These are phyloP conservation scores for Populus hybrid DNA, from an alignment of 441 rosid species.

Conservation along the genomic window DNA sequence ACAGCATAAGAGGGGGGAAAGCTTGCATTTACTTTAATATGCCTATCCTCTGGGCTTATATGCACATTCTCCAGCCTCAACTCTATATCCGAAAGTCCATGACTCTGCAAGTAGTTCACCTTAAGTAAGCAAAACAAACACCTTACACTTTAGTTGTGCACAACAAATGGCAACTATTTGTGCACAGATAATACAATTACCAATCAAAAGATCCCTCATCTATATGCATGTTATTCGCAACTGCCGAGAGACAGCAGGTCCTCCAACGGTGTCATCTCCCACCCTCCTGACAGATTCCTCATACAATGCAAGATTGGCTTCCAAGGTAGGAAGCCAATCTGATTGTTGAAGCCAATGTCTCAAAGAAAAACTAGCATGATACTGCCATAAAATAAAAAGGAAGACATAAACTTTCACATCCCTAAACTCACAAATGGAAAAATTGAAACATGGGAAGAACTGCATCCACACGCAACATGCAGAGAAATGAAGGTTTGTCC, in stretches of 20 bases:
- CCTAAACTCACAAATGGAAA: not conserved
- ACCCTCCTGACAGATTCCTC: constrained; percentile 84
- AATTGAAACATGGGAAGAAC: not conserved
- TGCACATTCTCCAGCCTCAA: constrained; percentile 34
- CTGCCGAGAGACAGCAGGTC: constrained; percentile 89
- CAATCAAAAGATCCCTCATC: constrained; percentile 92
- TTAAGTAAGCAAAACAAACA: constrained; percentile 24
- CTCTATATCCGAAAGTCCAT: constrained; percentile 94
- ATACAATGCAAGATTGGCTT: constrained; percentile 91
- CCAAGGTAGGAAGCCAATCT: constrained; percentile 94
- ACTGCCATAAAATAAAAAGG: constrained; percentile 37
- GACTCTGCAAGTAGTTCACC: constrained; percentile 97
- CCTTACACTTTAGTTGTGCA: not conserved
- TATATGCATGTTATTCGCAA: constrained; percentile 70
- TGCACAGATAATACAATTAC: constrained; percentile 15
- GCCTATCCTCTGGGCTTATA: constrained; percentile 91
- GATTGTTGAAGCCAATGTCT: constrained; percentile 89
- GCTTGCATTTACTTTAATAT: constrained; percentile 61
- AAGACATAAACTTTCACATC: not conserved
- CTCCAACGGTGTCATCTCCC: constrained; percentile 96
- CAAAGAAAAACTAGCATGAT: constrained; percentile 44
- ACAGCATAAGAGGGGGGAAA: not conserved
- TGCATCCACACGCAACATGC: not conserved
- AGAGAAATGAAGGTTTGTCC: not conserved
- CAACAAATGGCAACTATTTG: not conserved